Base-by-base conservation (phyloP, 2,329 filamentous ascomycete species). In the Aspergillus sp. region DNA sequence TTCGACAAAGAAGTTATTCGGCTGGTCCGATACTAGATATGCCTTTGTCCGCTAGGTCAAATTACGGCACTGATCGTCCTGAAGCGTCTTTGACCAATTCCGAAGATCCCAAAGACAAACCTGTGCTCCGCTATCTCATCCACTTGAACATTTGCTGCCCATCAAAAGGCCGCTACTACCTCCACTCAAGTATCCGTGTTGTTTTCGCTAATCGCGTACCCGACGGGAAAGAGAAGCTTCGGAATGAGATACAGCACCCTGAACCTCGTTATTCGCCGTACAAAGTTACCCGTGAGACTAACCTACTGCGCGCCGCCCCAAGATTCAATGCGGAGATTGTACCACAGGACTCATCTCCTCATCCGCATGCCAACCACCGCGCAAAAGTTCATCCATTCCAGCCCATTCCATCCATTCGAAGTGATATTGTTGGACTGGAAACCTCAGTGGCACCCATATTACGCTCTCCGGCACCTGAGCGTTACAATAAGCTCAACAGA, bases 181-280 rank as follows among this genome's bases (percentile, higher is more conserved):
- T 99, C 6, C 95, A 98, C 80, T 96, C 95, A 71, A 92, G 87
- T 69, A 91, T 98, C 61, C 89, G 95, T 15, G 92, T 98, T 41
- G 94, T 99, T 3, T 99, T 99, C 74, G 95, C 95, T 57, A 98
- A 98, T 73, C 88, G 95, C 28, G 94, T 97, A 0, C 94, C 95
- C 0, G 95, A 98, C 69, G 94, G 92, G 46, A 97, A 97, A 74
- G 94, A 98, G 77, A 94, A 90, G 72, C 83, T 99, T 45, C 85
- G 89, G 34, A 97, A 96, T 71, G 95, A 99, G 74, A 89, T 94
- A 5, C 93, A 95, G 43, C 84, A 91, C 62, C 94, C 94, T 0
- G 93, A 97, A 68, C 95, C 95, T 22, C 87, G 89, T 22, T 99
- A 92, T 74, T 91, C 89, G 59, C 83, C 89, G 1, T 98, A 97